Conservation (phyloP, 75 land plant species). For the Isoetes taiwanensis region DNA sequence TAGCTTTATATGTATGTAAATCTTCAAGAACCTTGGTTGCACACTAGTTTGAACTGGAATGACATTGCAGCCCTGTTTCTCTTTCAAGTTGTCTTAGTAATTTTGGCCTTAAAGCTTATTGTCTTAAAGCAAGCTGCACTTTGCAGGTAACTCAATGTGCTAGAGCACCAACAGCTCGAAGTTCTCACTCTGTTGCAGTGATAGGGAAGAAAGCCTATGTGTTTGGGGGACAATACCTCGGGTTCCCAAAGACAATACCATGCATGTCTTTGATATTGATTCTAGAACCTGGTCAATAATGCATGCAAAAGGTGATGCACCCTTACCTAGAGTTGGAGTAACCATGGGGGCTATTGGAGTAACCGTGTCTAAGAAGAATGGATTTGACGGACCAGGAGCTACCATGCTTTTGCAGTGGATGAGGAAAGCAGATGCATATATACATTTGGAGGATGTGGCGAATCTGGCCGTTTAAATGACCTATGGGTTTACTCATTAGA, state of each 20-base stretch:
- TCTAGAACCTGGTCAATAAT: slow-evolving; percentile 46
- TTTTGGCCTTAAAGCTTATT: too few species aligned
- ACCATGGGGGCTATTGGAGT: slow-evolving; percentile 60
- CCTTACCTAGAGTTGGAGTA: slow-evolving; percentile 87
- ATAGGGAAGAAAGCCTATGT: slow-evolving; percentile 66
- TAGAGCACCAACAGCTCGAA: slow-evolving; percentile 63
- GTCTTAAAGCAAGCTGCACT: too few species aligned
- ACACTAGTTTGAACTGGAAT: too few species aligned
- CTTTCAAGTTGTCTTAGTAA: too few species aligned
- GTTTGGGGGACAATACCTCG: slow-evolving; percentile 89
- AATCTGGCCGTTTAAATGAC: slow-evolving; percentile 63
- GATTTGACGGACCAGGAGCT: slow-evolving; percentile 39
- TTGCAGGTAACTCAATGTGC: slow-evolving; percentile 47
- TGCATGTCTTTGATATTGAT: slow-evolving; percentile 64
- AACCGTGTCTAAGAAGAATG: too few species aligned
- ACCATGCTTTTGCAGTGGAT: slow-evolving; percentile 76
- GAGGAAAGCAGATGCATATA: slow-evolving; percentile 34
- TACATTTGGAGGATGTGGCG: slow-evolving; percentile 85
- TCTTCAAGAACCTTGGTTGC: too few species aligned
- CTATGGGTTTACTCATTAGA: slow-evolving; percentile 58
- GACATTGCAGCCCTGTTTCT: too few species aligned
- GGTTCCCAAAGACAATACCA: slow-evolving; percentile 69
- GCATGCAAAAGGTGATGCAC: slow-evolving; percentile 44
- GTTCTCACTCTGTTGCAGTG: slow-evolving; percentile 73
- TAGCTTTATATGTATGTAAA: too few species aligned